A percentile compares a stretch with the other conserved stretches of the same genome.
These are phyloP conservation scores for Postia placenta DNA, from an alignment of 768 basidiomycete genomes.

Conservation along the genomic window DNA sequence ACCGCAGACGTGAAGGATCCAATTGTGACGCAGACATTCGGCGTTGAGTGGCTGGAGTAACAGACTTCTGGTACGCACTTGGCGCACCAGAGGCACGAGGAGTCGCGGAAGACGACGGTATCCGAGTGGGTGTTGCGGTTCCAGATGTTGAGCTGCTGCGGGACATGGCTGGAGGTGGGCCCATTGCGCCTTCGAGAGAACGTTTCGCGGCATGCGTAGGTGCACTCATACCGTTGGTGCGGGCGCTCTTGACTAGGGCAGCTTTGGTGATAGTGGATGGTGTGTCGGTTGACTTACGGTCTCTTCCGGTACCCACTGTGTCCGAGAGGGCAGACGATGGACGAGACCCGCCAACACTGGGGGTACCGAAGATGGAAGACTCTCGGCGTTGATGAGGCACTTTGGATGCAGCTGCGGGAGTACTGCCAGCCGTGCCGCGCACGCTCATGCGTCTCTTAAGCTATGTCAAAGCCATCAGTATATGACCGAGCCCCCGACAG, in stretches of 20 bases:
- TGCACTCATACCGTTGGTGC: conserved; percentile 32
- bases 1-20: conserved; percentile 28
- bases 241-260: conserved; percentile 46
- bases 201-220: conserved; percentile 11
- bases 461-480: conserved; percentile 7
- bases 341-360: conserved; percentile 34
- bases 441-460: conserved; percentile 55
- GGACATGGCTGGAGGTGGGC: conserved; percentile 34
- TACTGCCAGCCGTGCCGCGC: conserved; percentile 49
- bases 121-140: conserved; percentile 16
- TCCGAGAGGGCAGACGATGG: conserved; percentile 56
- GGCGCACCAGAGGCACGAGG: conserved; percentile 5
- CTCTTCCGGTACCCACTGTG: conserved; percentile 32
- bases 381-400: conserved; percentile 40
- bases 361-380: conserved; percentile 52
- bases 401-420: conserved; percentile 38
- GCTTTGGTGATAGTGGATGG: conserved; percentile 18
- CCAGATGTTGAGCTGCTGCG: conserved; percentile 7
- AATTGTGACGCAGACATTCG: conserved; percentile 19
- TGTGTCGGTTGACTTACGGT: conserved; percentile 15
- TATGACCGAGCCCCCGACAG: neutral
- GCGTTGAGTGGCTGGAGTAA: conserved; percentile 10
- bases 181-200: conserved; percentile 38
- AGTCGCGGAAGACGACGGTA: conserved; percentile 13
- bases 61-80: conserved; percentile 13